These are phyloP conservation scores for Xanthoconium stramineum DNA, from an alignment of 768 basidiomycete species.

Conservation along the genomic window DNA sequence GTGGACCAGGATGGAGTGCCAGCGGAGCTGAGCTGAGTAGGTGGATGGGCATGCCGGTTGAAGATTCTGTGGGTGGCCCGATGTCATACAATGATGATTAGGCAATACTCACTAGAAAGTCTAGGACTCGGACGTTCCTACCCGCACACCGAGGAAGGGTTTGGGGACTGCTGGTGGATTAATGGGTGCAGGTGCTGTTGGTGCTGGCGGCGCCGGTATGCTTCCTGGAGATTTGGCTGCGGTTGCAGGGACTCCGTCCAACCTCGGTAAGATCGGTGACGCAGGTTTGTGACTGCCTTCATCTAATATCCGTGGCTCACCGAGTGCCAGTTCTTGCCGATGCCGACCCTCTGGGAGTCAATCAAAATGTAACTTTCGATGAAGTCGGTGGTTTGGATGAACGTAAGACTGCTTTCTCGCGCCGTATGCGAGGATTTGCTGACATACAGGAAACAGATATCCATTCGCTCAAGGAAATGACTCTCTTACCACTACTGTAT, in stretches of 20 bases:
- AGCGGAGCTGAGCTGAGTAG: slow-evolving; percentile 71
- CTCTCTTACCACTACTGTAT: slow-evolving; percentile 88
- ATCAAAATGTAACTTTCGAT: slow-evolving; percentile 91
- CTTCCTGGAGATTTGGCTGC: slow-evolving; percentile 58
- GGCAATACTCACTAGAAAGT: slow-evolving; percentile 1
- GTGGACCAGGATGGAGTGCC: slow-evolving; percentile 74
- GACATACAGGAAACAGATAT: slow-evolving; percentile 58
- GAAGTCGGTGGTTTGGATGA: slow-evolving; percentile 95
- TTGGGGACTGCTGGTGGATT: slow-evolving; percentile 53
- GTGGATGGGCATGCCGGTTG: slow-evolving; percentile 70
- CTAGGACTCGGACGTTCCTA: slow-evolving; percentile 70
- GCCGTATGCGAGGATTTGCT: neutral
- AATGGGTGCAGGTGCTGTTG: slow-evolving; percentile 45
- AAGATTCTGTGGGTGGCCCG: slow-evolving; percentile 58
- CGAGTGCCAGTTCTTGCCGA: slow-evolving; percentile 72
- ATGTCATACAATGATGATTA: neutral
- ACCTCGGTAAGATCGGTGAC: slow-evolving; percentile 81
- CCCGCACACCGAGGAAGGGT: slow-evolving; percentile 67
- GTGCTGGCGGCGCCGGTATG: slow-evolving; percentile 53
- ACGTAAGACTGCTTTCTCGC: slow-evolving; percentile 47
- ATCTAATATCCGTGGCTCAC: slow-evolving; percentile 13
- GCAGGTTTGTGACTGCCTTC: slow-evolving; percentile 45
- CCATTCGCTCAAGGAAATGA: slow-evolving; percentile 98
- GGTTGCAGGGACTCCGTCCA: slow-evolving; percentile 74
- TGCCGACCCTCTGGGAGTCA: slow-evolving; percentile 92